Evolutionary conservation across 768 basidiomycete genomes (phyloP).

Genomic region (Boletus huronensis): DNA sequence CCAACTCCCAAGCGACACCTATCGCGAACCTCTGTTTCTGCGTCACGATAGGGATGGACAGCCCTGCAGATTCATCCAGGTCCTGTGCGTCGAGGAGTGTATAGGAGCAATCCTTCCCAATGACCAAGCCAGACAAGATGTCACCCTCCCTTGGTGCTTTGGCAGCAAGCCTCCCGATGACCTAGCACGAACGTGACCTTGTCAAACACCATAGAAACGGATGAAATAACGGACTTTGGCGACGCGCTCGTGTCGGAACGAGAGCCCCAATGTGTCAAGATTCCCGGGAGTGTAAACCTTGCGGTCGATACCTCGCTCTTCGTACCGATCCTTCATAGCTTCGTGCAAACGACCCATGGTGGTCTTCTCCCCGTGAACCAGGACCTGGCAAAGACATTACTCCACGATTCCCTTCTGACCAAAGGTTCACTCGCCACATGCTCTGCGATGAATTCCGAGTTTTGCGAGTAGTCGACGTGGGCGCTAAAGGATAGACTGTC

Average conservation of each 20-base stretch:
- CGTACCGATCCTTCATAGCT: constrained; percentile 80
- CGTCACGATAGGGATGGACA: constrained; percentile 77
- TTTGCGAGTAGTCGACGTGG: constrained; percentile 95
- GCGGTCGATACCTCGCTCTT: constrained; percentile 83
- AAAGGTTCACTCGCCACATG: constrained; percentile 63
- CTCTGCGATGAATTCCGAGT: constrained; percentile 92
- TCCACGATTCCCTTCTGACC: not conserved
- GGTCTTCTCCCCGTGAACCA: constrained; percentile 92
- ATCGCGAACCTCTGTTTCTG: constrained; percentile 82
- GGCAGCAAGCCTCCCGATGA: constrained; percentile 84
- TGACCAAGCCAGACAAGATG: constrained; percentile 75
- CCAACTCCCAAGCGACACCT: constrained; percentile 83
- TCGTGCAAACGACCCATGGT: constrained; percentile 85
- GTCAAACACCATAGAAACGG: not conserved
- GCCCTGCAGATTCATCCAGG: constrained; percentile 81
- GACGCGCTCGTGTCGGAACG: constrained; percentile 83
- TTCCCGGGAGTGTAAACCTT: constrained; percentile 94
- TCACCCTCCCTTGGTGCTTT: constrained; percentile 66
- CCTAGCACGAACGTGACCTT: constrained; percentile 42
- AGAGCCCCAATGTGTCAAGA: constrained; percentile 79
- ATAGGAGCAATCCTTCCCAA: constrained; percentile 92
- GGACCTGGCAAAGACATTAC: constrained; percentile 46
- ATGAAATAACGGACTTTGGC: constrained; percentile 62
- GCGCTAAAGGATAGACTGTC: constrained; percentile 95
- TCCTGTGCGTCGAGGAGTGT: constrained; percentile 90